Conservation (phyloP, 345 rosid genomes). For the Erodium maritimum region DNA sequence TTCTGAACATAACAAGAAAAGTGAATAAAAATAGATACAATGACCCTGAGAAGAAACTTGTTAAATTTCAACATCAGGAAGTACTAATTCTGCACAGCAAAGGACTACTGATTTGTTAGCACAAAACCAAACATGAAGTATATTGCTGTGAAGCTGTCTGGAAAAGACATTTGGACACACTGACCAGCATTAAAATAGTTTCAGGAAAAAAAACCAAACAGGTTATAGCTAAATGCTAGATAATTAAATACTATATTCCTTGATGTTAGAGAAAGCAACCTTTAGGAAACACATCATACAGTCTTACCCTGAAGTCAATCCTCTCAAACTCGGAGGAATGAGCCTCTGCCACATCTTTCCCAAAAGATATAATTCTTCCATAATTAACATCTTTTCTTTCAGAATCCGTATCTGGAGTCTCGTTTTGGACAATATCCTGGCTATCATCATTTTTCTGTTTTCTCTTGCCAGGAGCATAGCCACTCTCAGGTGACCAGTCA, state of each 20-base stretch:
- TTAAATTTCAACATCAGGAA: no score
- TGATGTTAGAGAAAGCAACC: no score
- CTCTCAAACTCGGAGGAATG: constrained; percentile 49
- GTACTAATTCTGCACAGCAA: no score
- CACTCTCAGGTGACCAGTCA: constrained; percentile 90
- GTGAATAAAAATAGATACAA: constrained; percentile 2
- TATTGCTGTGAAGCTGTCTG: no score
- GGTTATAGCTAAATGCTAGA: no score
- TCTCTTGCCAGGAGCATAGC: constrained; percentile 27
- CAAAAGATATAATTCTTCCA: constrained; percentile 87
- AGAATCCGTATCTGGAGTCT: constrained; percentile 22
- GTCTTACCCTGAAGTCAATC: constrained; percentile 72
- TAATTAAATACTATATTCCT: no score
- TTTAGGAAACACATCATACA: background rate
- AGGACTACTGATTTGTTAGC: no score
- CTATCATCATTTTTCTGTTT: constrained; percentile 36
- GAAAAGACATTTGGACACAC: background rate
- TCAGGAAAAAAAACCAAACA: background rate
- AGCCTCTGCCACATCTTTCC: constrained; percentile 68
- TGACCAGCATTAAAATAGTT: no score
- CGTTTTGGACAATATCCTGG: constrained; percentile 12
- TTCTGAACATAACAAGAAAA: constrained; percentile 30
- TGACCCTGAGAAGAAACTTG: no score
- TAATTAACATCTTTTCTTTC: constrained; percentile 34
- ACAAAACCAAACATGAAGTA: no score